A percentile compares a stretch with the other conserved stretches of the same genome.
Conservation (phyloP, 177 flowering plant species). For the Vitis hybrid region DNA sequence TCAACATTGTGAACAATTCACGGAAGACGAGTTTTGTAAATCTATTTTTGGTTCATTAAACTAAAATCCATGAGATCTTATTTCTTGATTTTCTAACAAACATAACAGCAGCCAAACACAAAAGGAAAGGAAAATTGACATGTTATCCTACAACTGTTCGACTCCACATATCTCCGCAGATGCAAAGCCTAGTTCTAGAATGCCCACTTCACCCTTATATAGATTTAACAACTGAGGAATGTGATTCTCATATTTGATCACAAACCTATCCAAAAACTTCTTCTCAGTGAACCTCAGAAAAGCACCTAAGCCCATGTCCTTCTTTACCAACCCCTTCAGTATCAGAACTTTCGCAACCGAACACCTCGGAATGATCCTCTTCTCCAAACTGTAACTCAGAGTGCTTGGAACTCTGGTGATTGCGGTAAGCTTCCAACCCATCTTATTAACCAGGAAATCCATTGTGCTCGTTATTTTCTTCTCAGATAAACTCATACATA, state of each 20-base stretch:
- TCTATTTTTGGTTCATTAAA: too few relatives aligned
- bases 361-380: conserved; percentile 6
- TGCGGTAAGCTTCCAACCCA: too few relatives aligned
- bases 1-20: rapidly evolving
- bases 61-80: too few relatives aligned
- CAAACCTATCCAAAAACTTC: neutral
- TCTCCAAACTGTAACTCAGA: neutral
- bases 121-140: too few relatives aligned
- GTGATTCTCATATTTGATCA: neutral
- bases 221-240: conserved; percentile 3
- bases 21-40: too few relatives aligned
- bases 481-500: too few relatives aligned
- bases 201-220: neutral
- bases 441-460: too few relatives aligned
- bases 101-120: too few relatives aligned
- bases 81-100: too few relatives aligned
- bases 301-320: neutral
- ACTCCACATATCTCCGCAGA: neutral
- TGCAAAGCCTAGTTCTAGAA: neutral
- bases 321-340: conserved; percentile 3
- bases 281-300: neutral
- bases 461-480: too few relatives aligned
- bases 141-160: too few relatives aligned
- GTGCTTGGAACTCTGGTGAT: too few relatives aligned
- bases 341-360: neutral